Base-by-base conservation (phyloP, 345 rosid genomes). In the Sonneratia caseolaris region DNA sequence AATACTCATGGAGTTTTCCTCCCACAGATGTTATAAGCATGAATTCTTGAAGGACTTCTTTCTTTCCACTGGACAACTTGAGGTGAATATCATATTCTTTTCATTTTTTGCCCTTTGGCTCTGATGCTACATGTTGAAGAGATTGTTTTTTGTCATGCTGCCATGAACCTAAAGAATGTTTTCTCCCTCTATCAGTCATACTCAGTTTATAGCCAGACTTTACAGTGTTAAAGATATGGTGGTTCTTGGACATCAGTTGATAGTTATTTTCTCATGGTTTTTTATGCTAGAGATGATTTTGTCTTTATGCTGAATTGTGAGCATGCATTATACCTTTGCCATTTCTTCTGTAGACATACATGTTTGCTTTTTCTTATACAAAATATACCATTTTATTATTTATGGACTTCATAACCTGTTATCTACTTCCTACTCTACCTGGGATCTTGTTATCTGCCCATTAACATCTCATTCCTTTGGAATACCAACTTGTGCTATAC, bases 31-130 rank as follows among this genome's bases (percentile, higher is more conserved):
- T 76, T 78, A 86, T 71, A 86, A 87, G 75, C 97, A 84, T 81
- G 99, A 95, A 71, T 89, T 92, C 80, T 78, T 95, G 84, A 92
- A 87, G 86, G 96, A 95, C 81, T 95, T 92, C 88, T 95, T 90
- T 80, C 86, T 92, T 70, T 86, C 96, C 53, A 85, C 90, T 13
- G 99, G 99, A 71, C 96, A 95, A 79, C 88, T 92, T 80, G 92
- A 90, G 70, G 99, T 75, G 73, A 75, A 73, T 94, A 82, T 57
- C 89, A 86, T 72, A 32, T 53, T 77, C 32, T 61, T 55, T 68
- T 73, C n/a, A 68, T 77, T 62, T 35, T 53, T 49, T 49, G 56
- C 71, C 49, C 21, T 66, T 75, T 69, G 37, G 68, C 55, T 36
- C 57, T 40, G 37, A 43, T 70, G 68, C 43, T 40, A 53, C 47